A percentile compares a stretch with the other conserved stretches of the same genome.
These are phyloP conservation scores for Rhodotorula sp. DNA, from an alignment of 1,284 basidiomycete genomes.

Conservation along the genomic window DNA sequence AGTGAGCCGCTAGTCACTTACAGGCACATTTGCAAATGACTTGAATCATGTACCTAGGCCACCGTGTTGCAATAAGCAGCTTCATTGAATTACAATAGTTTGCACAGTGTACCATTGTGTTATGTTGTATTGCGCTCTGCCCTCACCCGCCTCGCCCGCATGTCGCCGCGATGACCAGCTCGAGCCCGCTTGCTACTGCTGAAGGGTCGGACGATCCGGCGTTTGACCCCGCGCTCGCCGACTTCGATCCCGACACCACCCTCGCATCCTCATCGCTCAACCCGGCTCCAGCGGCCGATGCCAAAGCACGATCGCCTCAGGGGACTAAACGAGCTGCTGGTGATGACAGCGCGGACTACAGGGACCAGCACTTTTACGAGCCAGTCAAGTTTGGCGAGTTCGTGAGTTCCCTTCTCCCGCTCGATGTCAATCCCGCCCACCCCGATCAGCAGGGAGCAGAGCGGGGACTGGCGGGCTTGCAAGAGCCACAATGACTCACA, in stretches of 20 bases:
- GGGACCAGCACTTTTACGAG: constrained; percentile 1
- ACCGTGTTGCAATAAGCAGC: no score
- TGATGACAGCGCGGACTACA: background rate
- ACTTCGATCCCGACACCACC: background rate
- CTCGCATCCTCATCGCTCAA: background rate
- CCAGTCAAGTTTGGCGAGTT: constrained; percentile 21
- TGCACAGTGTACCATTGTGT: no score
- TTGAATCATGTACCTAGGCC: no score
- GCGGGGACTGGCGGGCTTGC: background rate
- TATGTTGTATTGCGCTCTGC: no score
- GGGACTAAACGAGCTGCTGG: no score
- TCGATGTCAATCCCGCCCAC: background rate
- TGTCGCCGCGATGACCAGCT: background rate
- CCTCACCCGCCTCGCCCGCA: no score
- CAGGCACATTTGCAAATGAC: no score
- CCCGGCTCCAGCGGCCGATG: background rate
- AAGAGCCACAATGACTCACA: no score
- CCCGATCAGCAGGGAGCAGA: background rate
- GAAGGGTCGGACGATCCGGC: background rate
- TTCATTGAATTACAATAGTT: no score
- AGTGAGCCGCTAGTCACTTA: no score
- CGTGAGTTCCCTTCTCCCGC: background rate
- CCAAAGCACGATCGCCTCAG: no score
- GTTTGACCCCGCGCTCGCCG: no score
- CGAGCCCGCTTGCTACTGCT: background rate